These are phyloP conservation scores for Pyronema omphalodes DNA, from an alignment of 495 filamentous ascomycete species.

Conservation along the genomic window DNA sequence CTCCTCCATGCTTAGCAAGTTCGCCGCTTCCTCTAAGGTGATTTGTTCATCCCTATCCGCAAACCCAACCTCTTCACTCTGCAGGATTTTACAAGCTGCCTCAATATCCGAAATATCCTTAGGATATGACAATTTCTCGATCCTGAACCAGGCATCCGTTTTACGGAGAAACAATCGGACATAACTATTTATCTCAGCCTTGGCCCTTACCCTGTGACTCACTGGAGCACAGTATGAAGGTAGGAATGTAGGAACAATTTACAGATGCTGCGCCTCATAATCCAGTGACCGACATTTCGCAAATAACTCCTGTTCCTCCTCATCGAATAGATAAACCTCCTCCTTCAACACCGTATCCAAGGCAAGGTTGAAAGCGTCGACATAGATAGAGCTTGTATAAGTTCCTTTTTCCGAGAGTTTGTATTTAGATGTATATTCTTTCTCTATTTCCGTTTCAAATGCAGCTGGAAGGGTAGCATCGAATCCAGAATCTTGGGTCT, in stretches of 20 bases:
- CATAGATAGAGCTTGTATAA: slow-evolving; percentile 65
- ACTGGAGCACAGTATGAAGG: neutral
- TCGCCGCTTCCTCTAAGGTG: slow-evolving; percentile 69
- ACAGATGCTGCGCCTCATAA: slow-evolving; percentile 89
- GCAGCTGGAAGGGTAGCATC: slow-evolving; percentile 26
- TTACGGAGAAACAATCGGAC: slow-evolving; percentile 89
- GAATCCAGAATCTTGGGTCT: neutral
- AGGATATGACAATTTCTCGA: slow-evolving; percentile 56
- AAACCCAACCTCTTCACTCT: slow-evolving; percentile 32
- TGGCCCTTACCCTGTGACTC: neutral
- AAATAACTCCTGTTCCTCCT: slow-evolving; percentile 63
- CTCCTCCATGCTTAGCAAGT: slow-evolving; percentile 67
- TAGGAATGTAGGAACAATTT: slow-evolving; percentile 28
- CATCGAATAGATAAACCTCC: slow-evolving; percentile 72
- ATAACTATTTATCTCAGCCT: slow-evolving; percentile 36
- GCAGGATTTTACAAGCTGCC: slow-evolving; percentile 43
- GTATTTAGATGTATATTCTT: slow-evolving; percentile 52
- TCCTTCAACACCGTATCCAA: slow-evolving; percentile 80
- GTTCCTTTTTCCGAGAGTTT: slow-evolving; percentile 1
- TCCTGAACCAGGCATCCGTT: slow-evolving; percentile 82
- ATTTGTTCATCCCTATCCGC: slow-evolving; percentile 51
- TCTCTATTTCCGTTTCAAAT: slow-evolving; percentile 51
- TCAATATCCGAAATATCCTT: slow-evolving; percentile 62
- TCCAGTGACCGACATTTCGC: slow-evolving; percentile 48
- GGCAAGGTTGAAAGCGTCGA: slow-evolving; percentile 91